A percentile compares a stretch with the other conserved stretches of the same genome.
These are phyloP conservation scores for Simplicillium sp. DNA, from an alignment of 2,329 filamentous ascomycete species.

Conservation along the genomic window DNA sequence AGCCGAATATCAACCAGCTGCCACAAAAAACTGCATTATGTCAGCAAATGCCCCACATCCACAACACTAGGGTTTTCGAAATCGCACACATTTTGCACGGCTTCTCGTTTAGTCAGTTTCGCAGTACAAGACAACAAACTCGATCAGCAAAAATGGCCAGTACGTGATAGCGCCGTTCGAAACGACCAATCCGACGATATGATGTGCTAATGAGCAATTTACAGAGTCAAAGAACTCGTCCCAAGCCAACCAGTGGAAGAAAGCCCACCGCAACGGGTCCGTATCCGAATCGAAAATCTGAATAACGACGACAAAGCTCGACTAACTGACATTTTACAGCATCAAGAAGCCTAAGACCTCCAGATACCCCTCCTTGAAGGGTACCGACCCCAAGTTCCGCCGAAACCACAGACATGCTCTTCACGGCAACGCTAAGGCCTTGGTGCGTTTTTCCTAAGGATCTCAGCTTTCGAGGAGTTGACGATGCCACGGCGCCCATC, in stretches of 20 bases:
- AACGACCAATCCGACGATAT: not conserved
- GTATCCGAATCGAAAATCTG: conserved; percentile 20
- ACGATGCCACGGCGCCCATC: not conserved
- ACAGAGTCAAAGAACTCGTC: conserved; percentile 99
- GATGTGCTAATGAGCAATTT: conserved; percentile 1
- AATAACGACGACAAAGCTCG: conserved; percentile 4
- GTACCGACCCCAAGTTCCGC: conserved; percentile 99
- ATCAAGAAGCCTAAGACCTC: conserved; percentile 99
- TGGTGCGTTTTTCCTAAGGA: conserved; percentile 59
- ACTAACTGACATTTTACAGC: conserved; percentile 37
- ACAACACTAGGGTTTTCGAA: conserved; percentile 7
- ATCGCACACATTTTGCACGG: conserved; percentile 12
- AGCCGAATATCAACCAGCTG: not conserved
- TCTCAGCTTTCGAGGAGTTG: not conserved
- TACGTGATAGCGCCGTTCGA: conserved; percentile 14
- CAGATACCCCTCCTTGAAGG: conserved; percentile 97
- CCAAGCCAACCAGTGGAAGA: conserved; percentile 96
- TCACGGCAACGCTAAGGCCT: conserved; percentile 94
- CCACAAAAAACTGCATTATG: conserved; percentile 18
- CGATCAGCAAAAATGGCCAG: conserved; percentile 30
- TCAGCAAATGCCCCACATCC: conserved; percentile 14
- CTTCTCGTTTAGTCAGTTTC: conserved; percentile 11
- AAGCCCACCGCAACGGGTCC: conserved; percentile 99
- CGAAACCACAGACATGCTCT: conserved; percentile 99
- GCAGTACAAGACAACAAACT: conserved; percentile 7